Evolutionary conservation across 345 rosid genomes (phyloP).

Genomic region (Citropsis articulata): DNA sequence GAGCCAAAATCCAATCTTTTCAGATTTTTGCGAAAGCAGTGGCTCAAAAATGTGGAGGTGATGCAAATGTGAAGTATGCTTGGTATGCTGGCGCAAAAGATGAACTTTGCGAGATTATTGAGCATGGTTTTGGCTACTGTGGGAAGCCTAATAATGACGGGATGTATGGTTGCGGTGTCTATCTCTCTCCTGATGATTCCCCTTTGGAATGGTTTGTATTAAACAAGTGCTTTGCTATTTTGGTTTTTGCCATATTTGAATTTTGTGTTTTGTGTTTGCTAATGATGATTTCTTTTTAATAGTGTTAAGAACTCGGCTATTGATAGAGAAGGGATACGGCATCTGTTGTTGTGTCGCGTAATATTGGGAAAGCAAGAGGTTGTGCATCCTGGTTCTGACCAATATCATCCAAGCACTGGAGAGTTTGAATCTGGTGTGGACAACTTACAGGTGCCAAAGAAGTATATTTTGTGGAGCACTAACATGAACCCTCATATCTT

Average conservation of each 20-base stretch:
- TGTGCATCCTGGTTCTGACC: slow-evolving; percentile 49
- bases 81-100: slow-evolving; percentile 58
- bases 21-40: slow-evolving; percentile 48
- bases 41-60: slow-evolving; percentile 44
- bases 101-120: slow-evolving; percentile 43
- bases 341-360: slow-evolving; percentile 69
- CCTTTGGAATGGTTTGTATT: slow-evolving; percentile 56
- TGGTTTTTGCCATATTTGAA: not conserved
- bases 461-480: slow-evolving; percentile 68
- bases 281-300: not conserved
- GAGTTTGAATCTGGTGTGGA: slow-evolving; percentile 80
- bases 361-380: slow-evolving; percentile 66
- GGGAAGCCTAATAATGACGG: slow-evolving; percentile 33
- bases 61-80: slow-evolving; percentile 55
- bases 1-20: slow-evolving; percentile 56
- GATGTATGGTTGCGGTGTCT: slow-evolving; percentile 56
- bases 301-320: slow-evolving; percentile 44
- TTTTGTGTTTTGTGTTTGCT: not conserved
- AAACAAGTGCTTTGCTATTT: not conserved
- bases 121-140: slow-evolving; percentile 55
- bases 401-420: slow-evolving; percentile 51
- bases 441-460: slow-evolving; percentile 41
- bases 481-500: slow-evolving; percentile 68
- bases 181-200: slow-evolving; percentile 55
- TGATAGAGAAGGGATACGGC: slow-evolving; percentile 58